Conservation (phyloP, 257 asterid genomes). For the Solanum chmielewskii region DNA sequence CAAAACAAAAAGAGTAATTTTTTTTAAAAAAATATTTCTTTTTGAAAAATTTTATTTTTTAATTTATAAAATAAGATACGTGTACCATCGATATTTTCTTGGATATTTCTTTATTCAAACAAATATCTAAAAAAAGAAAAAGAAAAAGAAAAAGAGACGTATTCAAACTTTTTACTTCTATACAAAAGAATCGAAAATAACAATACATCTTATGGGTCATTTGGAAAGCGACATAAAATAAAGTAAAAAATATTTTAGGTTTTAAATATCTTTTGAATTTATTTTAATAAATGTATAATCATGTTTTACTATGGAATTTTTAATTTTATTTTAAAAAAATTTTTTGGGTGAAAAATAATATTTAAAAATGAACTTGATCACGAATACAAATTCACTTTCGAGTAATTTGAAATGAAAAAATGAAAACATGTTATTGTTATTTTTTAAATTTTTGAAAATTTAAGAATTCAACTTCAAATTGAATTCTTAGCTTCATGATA, state of each 20-base stretch:
- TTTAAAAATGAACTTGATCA: too few species aligned
- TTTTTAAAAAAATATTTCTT: not conserved
- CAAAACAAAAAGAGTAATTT: not conserved
- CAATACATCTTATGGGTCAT: not conserved
- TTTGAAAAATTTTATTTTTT: too few species aligned
- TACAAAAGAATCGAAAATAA: not conserved
- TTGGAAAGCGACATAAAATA: not conserved
- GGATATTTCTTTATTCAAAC: not conserved
- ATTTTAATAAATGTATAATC: not conserved
- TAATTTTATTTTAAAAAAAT: too few species aligned
- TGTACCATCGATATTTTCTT: not conserved
- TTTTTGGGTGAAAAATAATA: too few species aligned
- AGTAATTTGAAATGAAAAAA: too few species aligned
- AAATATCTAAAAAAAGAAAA: not conserved
- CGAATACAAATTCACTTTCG: too few species aligned
- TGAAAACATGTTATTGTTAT: too few species aligned
- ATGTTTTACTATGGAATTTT: too few species aligned
- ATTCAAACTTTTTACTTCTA: not conserved
- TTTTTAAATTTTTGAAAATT: too few species aligned
- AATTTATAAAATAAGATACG: not conserved
- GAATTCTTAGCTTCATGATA: not conserved
- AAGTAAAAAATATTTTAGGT: not conserved
- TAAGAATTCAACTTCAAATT: not conserved
- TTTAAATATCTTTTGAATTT: not conserved
- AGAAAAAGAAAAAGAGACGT: not conserved